Evolutionary conservation across 2,329 filamentous ascomycete species (phyloP), one percentile per base, ranked within the genome.

Genomic region (Fusarium chlamydosporum): DNA sequence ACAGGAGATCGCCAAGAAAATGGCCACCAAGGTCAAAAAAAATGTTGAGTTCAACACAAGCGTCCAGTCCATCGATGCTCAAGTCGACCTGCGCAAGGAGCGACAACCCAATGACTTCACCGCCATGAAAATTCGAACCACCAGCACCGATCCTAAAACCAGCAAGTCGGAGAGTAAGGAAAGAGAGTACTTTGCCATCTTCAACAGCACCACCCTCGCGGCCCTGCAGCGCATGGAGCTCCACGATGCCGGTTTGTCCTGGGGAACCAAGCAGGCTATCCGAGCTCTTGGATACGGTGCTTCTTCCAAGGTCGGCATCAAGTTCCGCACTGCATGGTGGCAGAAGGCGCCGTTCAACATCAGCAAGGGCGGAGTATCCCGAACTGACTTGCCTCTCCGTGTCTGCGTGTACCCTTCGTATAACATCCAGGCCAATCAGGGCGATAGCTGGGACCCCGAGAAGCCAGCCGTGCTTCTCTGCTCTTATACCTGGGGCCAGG

Each of bases 331-430:
- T 0, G 61, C 58, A 0, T 64, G 61, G 61, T 64, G 61, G 61
- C 58, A 63, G 2, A 50, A 56, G 20, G 34, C 6, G 1, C 51
- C 51, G 0, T 64, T 63, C 26, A 50, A 50, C 7, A 63, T 64
- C 5, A 34, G 0, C 12, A 64, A 15, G 6, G 61, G 57, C 7
- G 61, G 61, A 6, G n/a, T 64, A 4, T 34, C 57, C 1, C 51
- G 47, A 1, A 50, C 58, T 0, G 61, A 64, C 11, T 20, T 64
- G 0, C 33, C 61, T 3, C 29, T 64, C 0, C 42, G 61, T 15
- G 60, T 50, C 11, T 64, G 61, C 1, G 61, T 64, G 1, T 64
- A 64, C 16, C 61, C 61, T 4, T 64, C 61, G 0, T 64, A 64
- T 12, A 64, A 64, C 4, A 64, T 64, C 7, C 11, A 63, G 8